Evolutionary conservation across 1,139 yeast genomes (phyloP).

Genomic region (Arxiozyma slooffiae): DNA sequence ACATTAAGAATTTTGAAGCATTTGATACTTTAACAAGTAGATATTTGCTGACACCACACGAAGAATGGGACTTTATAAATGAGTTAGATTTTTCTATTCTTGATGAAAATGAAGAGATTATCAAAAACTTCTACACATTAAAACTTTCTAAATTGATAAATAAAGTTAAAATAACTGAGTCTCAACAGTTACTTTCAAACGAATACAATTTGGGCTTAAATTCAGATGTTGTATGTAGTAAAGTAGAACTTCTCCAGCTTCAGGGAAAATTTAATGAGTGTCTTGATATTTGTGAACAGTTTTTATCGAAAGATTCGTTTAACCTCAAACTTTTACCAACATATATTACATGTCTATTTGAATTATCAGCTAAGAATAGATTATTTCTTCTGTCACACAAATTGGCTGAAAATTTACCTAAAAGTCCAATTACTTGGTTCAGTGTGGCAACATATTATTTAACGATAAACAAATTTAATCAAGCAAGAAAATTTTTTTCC

Average conservation of each 20-base stretch:
- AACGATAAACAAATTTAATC: conserved; percentile 60
- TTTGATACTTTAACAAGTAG: conserved; percentile 69
- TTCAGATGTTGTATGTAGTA: conserved; percentile 56
- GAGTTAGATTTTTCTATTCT: conserved; percentile 56
- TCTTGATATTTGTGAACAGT: conserved; percentile 57
- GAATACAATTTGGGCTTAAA: conserved; percentile 65
- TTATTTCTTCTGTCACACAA: conserved; percentile 76
- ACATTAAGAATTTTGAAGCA: conserved; percentile 90
- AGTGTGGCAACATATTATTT: conserved; percentile 88
- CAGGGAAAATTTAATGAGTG: conserved; percentile 80
- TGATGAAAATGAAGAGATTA: conserved; percentile 73
- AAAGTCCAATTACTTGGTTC: conserved; percentile 78
- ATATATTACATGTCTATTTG: conserved; percentile 78
- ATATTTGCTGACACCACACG: conserved; percentile 70
- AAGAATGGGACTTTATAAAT: conserved; percentile 74
- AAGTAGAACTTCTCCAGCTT: conserved; percentile 63
- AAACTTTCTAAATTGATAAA: conserved; percentile 66
- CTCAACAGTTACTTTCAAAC: conserved; percentile 55
- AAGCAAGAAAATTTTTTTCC: conserved; percentile 79
- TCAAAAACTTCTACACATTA: conserved; percentile 65
- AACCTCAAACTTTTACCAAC: conserved; percentile 69
- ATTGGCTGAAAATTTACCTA: conserved; percentile 77
- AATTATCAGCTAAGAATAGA: conserved; percentile 72
- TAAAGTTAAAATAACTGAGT: conserved; percentile 50
- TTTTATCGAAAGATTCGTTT: conserved; percentile 54